Percentiles rank a stretch among this genome's conserved stretches.
phyloP scores from a whole-genome alignment of 345 rosid genomes.

The Trapa incisa region DNA sequence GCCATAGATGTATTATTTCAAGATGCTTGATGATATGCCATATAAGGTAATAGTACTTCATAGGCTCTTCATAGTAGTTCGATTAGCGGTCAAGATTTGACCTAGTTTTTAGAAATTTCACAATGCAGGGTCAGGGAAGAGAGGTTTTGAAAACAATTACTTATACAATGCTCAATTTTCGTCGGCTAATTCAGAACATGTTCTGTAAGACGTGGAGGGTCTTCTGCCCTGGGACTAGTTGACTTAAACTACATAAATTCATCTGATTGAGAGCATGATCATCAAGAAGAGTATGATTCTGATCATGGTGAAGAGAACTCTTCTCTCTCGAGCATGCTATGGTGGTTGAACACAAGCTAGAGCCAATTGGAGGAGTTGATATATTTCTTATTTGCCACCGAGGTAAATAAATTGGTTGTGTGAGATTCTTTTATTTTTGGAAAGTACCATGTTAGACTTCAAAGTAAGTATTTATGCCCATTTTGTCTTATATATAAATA shows the following conservation, averaged over 20 bases:
- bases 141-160: slow-evolving; percentile 17
- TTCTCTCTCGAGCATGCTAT: slow-evolving; percentile 98
- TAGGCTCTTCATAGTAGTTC: neutral
- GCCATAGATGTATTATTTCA: neutral
- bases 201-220: slow-evolving; percentile 16
- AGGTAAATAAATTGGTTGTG: slow-evolving; percentile 24
- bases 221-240: slow-evolving; percentile 64
- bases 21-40: neutral
- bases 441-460: neutral
- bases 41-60: neutral
- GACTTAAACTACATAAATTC: slow-evolving; percentile 78
- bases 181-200: slow-evolving; percentile 18
- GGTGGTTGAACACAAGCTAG: slow-evolving; percentile 75
- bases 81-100: neutral
- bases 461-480: neutral
- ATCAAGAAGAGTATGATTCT: slow-evolving; percentile 22
- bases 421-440: neutral
- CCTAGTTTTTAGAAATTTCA: neutral
- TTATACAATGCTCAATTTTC: slow-evolving; percentile 38
- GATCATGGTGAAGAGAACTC: slow-evolving; percentile 18
- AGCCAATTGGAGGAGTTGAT: slow-evolving; percentile 65
- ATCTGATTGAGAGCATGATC: slow-evolving; percentile 83
- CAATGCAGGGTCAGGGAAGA: slow-evolving; percentile 33
- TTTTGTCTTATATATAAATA: no score
- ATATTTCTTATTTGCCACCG: slow-evolving; percentile 83